Evolutionary conservation across 768 basidiomycete genomes (phyloP).

Genomic region (Boletellus sp.): DNA sequence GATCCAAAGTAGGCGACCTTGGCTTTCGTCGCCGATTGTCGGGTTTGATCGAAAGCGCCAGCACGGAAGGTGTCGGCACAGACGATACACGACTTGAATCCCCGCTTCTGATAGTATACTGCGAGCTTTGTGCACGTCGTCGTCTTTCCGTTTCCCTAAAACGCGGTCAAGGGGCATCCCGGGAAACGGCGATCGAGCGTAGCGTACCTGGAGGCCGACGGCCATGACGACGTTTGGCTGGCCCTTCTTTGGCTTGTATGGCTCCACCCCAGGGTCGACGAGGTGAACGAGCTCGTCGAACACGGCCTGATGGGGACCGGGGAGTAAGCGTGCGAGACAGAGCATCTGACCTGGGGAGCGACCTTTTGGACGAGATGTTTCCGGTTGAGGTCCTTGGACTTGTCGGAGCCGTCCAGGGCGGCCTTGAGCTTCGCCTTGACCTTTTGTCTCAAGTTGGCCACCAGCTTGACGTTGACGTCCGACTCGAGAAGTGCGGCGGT

Average conservation of each 20-base stretch:
- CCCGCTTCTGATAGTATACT: conserved; percentile 94
- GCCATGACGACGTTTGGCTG: conserved; percentile 95
- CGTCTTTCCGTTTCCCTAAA: conserved; percentile 94
- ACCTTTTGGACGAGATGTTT: conserved; percentile 94
- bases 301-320: conserved; percentile 59
- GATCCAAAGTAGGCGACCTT: conserved; percentile 99
- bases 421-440: conserved; percentile 90
- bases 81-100: conserved; percentile 95
- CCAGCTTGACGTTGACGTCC: conserved; percentile 98
- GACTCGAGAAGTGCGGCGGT: conserved; percentile 91
- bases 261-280: conserved; percentile 93
- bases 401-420: conserved; percentile 66
- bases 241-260: conserved; percentile 95
- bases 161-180: conserved; percentile 1
- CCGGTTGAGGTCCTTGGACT: conserved; percentile 74
- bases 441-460: conserved; percentile 79
- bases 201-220: conserved; percentile 84
- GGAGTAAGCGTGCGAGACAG: conserved; percentile 8
- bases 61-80: conserved; percentile 99
- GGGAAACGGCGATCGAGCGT: not conserved
- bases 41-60: conserved; percentile 97
- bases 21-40: conserved; percentile 97
- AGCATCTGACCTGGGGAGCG: not conserved
- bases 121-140: conserved; percentile 99
- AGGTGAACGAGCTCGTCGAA: conserved; percentile 95